These are phyloP conservation scores for Reticulascus tulasneorum DNA, from an alignment of 2,329 filamentous ascomycete species.

Conservation along the genomic window DNA sequence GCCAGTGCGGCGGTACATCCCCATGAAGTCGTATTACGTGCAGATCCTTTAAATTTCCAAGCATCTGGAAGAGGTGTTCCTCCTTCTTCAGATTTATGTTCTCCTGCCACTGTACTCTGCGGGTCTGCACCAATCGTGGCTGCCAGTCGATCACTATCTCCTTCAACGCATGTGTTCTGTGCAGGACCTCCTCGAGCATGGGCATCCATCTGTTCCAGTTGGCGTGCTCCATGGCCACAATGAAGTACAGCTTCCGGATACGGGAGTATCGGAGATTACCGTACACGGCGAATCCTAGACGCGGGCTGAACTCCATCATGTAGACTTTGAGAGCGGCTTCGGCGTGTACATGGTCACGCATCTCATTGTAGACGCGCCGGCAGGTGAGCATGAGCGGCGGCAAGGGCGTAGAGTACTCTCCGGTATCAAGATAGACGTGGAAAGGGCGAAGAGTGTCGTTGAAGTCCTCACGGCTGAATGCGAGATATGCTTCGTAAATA, in stretches of 20 bases:
- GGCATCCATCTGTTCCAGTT: constrained; percentile 27
- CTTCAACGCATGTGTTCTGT: constrained; percentile 12
- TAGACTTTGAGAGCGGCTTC: constrained; percentile 21
- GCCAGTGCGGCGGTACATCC: constrained; percentile 5
- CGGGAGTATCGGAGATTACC: constrained; percentile 22
- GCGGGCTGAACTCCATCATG: constrained; percentile 17
- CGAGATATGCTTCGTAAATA: constrained; percentile 9
- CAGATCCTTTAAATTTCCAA: constrained; percentile 2
- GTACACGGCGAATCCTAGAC: constrained; percentile 25
- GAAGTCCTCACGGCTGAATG: constrained; percentile 7
- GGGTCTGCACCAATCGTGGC: constrained; percentile 14
- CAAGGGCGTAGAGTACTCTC: constrained; percentile 5
- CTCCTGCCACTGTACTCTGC: constrained; percentile 4
- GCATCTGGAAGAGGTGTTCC: constrained; percentile 4
- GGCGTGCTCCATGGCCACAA: constrained; percentile 22
- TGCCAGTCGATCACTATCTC: constrained; percentile 25
- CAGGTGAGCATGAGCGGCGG: constrained; percentile 21
- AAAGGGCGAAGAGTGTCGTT: constrained; percentile 9
- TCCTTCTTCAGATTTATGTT: constrained; percentile 8
- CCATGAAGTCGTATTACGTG: constrained; percentile 6
- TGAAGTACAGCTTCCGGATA: constrained; percentile 19
- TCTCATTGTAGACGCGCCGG: constrained; percentile 25
- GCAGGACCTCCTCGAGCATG: constrained; percentile 20
- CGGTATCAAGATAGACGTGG: constrained; percentile 10
- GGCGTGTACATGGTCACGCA: constrained; percentile 17